These are phyloP conservation scores for Pleurotus pulmonarius DNA, from an alignment of 768 basidiomycete genomes.

Conservation along the genomic window DNA sequence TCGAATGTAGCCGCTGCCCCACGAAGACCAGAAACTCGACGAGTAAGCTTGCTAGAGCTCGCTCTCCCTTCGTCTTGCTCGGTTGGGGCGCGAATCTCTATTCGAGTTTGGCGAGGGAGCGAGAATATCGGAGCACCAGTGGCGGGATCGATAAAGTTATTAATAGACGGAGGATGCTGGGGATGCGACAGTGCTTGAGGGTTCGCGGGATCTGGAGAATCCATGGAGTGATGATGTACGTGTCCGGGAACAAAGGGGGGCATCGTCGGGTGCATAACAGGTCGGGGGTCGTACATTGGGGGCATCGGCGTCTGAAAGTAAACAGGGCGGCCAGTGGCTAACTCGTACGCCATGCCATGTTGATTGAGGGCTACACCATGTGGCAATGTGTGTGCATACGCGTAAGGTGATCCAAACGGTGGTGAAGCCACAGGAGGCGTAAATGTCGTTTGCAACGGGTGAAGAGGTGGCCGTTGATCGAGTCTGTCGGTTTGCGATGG, in stretches of 20 bases:
- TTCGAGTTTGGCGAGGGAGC: slow-evolving; percentile 67
- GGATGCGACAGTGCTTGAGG: slow-evolving; percentile 46
- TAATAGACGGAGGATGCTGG: slow-evolving; percentile 44
- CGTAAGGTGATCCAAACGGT: slow-evolving; percentile 65
- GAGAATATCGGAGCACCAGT: slow-evolving; percentile 72
- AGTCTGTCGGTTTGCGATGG: background rate
- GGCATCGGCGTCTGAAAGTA: slow-evolving; percentile 60
- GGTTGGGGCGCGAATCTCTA: slow-evolving; percentile 68
- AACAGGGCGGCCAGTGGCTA: slow-evolving; percentile 78
- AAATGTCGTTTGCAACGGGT: slow-evolving; percentile 39
- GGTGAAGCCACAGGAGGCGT: slow-evolving; percentile 49
- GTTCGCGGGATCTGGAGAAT: slow-evolving; percentile 58
- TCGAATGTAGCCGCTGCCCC: slow-evolving; percentile 50
- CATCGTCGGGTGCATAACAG: slow-evolving; percentile 54
- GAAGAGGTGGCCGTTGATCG: slow-evolving; percentile 32
- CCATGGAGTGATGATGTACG: slow-evolving; percentile 55
- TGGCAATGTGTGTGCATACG: slow-evolving; percentile 58
- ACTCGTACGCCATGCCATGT: slow-evolving; percentile 77
- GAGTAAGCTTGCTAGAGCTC: slow-evolving; percentile 26
- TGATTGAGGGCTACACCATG: slow-evolving; percentile 71
- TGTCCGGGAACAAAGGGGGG: slow-evolving; percentile 57
- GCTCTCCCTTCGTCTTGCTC: slow-evolving; percentile 24
- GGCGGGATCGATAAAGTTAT: slow-evolving; percentile 61
- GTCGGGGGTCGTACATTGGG: slow-evolving; percentile 65
- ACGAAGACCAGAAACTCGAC: slow-evolving; percentile 38